These are phyloP conservation scores for Colletotrichum neosansevieriae DNA, from an alignment of 2,329 filamentous ascomycete genomes.

Conservation along the genomic window DNA sequence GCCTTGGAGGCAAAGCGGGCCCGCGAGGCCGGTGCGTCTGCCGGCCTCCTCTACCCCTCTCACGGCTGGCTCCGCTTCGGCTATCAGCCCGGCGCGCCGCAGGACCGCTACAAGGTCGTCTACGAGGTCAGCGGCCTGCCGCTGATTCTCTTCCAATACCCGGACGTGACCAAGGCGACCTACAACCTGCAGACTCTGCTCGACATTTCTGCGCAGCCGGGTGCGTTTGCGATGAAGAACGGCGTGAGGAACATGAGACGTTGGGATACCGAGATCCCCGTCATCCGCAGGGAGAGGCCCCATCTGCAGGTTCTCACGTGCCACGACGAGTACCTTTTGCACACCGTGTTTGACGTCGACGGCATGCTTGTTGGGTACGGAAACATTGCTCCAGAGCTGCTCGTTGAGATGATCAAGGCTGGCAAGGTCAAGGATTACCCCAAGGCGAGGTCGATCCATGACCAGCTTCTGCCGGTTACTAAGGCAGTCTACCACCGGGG, in stretches of 20 bases:
- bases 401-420: slow-evolving; percentile 63
- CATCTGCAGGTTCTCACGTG: slow-evolving; percentile 64
- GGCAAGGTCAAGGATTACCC: slow-evolving; percentile 63
- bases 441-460: slow-evolving; percentile 61
- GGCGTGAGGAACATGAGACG: slow-evolving; percentile 68
- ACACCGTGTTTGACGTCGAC: slow-evolving; percentile 65
- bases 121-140: slow-evolving; percentile 63
- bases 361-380: slow-evolving; percentile 67
- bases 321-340: slow-evolving; percentile 65
- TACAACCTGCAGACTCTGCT: slow-evolving; percentile 65
- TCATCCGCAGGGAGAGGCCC: slow-evolving; percentile 61
- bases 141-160: slow-evolving; percentile 66
- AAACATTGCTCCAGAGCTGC: slow-evolving; percentile 62
- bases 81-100: slow-evolving; percentile 64
- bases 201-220: slow-evolving; percentile 63
- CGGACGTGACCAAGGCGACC: slow-evolving; percentile 64
- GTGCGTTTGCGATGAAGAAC: slow-evolving; percentile 68
- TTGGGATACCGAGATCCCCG: slow-evolving; percentile 67
- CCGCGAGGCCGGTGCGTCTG: slow-evolving; percentile 62
- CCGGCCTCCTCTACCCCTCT: slow-evolving; percentile 64
- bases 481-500: slow-evolving; percentile 67
- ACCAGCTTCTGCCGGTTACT: slow-evolving; percentile 62
- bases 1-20: slow-evolving; percentile 64
- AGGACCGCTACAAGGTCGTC: slow-evolving; percentile 63
- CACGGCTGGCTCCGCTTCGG: slow-evolving; percentile 68